Conservation (phyloP, 2,329 filamentous ascomycete genomes). For the Neospermospora avenae region DNA sequence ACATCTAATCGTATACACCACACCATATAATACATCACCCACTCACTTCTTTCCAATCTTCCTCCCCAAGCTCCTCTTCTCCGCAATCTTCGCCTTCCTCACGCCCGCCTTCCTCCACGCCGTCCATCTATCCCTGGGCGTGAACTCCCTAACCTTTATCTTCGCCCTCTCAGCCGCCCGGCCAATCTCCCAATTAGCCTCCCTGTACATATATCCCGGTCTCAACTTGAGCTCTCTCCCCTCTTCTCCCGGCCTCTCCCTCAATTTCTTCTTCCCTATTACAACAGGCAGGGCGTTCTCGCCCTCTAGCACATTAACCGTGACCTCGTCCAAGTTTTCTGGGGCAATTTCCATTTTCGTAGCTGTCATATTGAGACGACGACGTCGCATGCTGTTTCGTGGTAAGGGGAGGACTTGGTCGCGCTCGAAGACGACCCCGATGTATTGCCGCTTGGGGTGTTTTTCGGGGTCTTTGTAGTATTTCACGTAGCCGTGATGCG, state of each 20-base stretch:
- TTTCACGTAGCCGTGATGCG: slow-evolving; percentile 83
- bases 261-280: slow-evolving; percentile 18
- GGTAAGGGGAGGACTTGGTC: slow-evolving; percentile 76
- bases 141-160: slow-evolving; percentile 54
- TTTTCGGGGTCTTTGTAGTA: slow-evolving; percentile 87
- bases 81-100: slow-evolving; percentile 47
- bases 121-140: slow-evolving; percentile 53
- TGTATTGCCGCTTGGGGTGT: slow-evolving; percentile 88
- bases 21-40: not conserved
- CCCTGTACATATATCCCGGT: slow-evolving; percentile 60
- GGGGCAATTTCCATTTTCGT: slow-evolving; percentile 41
- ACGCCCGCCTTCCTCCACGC: slow-evolving; percentile 60
- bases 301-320: slow-evolving; percentile 18
- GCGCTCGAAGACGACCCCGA: slow-evolving; percentile 86
- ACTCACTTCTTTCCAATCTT: slow-evolving; percentile 34
- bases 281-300: slow-evolving; percentile 9
- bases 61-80: slow-evolving; percentile 51
- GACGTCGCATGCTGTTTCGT: slow-evolving; percentile 66
- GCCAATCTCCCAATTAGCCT: slow-evolving; percentile 67
- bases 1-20: not conserved
- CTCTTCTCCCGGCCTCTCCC: slow-evolving; percentile 35
- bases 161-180: slow-evolving; percentile 57
- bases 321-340: slow-evolving; percentile 22
- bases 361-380: slow-evolving; percentile 71
- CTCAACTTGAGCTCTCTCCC: slow-evolving; percentile 41